Evolutionary conservation across 495 filamentous ascomycete species (phyloP), one percentile per base, ranked within the genome.

Genomic region (Hypoxylon trugodes): DNA sequence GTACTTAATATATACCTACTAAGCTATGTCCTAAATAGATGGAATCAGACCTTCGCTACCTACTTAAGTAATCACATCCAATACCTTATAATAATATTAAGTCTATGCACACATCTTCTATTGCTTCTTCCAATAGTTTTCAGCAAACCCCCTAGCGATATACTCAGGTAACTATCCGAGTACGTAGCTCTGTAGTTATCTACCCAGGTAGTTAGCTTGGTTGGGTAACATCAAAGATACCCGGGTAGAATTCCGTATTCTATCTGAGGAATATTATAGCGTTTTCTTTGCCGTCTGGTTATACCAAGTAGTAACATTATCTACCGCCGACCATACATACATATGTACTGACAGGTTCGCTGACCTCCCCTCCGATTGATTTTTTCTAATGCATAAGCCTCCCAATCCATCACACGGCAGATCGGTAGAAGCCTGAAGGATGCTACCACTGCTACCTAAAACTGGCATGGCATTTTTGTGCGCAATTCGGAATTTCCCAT

Each of bases 381-480:
- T 61, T 46, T n/a, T n/a, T n/a, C n/a, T n/a, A 19, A 58, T 51
- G 56, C 63, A 66, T 61, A 47, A 62, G 52, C 59, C 18, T 21
- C 53, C 47, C 21, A 42, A 38, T 50, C 19, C 59, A 59, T 68
- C 59, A 59, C 59, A 68, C 65, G 65, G 59, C 65, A 68, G 59
- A 68, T 68, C 65, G 58, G 59, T 48, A 57, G 45, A 53, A 42
- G 51, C 58, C 36, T 59, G 58, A 49, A 42, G 50, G 46, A 51
- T 66, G 43, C 53, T 50, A 35, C 41, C 18, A 46, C 13, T 21
- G 30, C 38, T 15, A 52, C 19, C 47, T 15, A 53, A 59, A 33
- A 24, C 25, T 3, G 3, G 46, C 35, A 40, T 59, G 47, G 60
- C 22, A 58, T 52, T 59, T 57, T 24, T 37, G 42, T 40, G 56